Evolutionary conservation across 192 early-diverging fungal species (phyloP), one percentile per base, ranked within the genome.

Genomic region (Mortierella antarctica): DNA sequence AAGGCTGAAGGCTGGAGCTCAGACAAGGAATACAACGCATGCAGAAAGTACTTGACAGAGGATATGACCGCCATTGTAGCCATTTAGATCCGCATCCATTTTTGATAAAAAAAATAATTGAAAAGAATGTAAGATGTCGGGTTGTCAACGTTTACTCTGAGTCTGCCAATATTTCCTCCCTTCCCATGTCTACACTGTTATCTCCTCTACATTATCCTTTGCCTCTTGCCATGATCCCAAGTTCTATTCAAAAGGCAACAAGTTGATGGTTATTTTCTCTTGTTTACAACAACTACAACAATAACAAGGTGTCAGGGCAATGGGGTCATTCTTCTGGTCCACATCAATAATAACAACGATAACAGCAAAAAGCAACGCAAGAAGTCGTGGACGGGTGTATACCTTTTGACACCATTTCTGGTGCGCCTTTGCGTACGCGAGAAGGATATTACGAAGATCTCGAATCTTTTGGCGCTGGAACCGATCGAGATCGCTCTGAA

Each of bases 381-480:
- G 74, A 50, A 48, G 63, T 8, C 63, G 7, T 23, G 23, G 39
- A 8, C 42, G 42, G 41, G 41, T 44, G 12, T 23, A 21, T 83
- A 90, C 89, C 89, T 92, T 91, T 82, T 91, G 89, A 23, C 90
- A 91, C 88, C 91, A 93, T 56, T 89, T 88, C 41, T 90, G 74
- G 42, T 93, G 92, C 62, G 87, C 87, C 64, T 89, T 90, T 44
- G 93, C 92, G 77, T 90, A 91, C 10, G 87, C 88, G 45, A 97
- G 82, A 60, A 99, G 69, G 76, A 95, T 90, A 67, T 94, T 90
- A 60, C 93, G 87, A 44, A 99, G 67, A 67, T 99, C 96, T 44
- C 85, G 82, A 48, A 97, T 87, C 84, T 99, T 99, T 71, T 96
- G 92, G 67, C 93, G 86, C 85, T 99, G 97, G 86, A 97, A 99